phyloP scores from a whole-genome alignment of 2,329 filamentous ascomycete species.

The Aspergillus fumigatus region DNA sequence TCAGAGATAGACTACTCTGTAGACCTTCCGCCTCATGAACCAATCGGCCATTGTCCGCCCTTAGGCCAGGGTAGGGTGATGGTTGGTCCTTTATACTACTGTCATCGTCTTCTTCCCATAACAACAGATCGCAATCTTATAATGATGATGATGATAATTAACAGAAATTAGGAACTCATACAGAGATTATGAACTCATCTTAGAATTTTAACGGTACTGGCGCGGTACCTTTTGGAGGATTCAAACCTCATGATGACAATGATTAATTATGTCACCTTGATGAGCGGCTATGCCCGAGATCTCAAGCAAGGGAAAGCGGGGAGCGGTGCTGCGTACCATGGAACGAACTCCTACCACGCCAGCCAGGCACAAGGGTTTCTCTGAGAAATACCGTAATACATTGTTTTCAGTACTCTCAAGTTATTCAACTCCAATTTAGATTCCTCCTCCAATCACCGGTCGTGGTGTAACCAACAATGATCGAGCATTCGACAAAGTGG shows the following conservation, averaged over 20 bases:
- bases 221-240: background rate
- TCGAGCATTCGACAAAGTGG: background rate
- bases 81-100: background rate
- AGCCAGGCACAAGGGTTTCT: constrained; percentile 10
- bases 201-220: background rate
- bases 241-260: constrained; percentile 9
- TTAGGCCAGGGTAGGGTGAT: background rate
- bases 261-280: constrained; percentile 20
- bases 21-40: background rate
- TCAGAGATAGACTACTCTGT: background rate
- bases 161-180: background rate
- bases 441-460: background rate
- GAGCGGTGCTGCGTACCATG: constrained; percentile 19
- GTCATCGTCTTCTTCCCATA: background rate
- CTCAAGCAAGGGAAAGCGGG: constrained; percentile 22
- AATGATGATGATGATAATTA: background rate
- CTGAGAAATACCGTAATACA: background rate
- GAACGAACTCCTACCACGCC: constrained; percentile 12
- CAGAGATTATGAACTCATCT: no score
- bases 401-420: background rate
- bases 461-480: background rate
- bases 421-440: background rate
- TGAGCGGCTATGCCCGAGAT: constrained; percentile 23
- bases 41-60: background rate
- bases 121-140: background rate